Percentiles rank a stretch among this genome's conserved stretches.
Evolutionary conservation across 441 rosid genomes (phyloP).

Genomic region (Metrosideros polymorpha): DNA sequence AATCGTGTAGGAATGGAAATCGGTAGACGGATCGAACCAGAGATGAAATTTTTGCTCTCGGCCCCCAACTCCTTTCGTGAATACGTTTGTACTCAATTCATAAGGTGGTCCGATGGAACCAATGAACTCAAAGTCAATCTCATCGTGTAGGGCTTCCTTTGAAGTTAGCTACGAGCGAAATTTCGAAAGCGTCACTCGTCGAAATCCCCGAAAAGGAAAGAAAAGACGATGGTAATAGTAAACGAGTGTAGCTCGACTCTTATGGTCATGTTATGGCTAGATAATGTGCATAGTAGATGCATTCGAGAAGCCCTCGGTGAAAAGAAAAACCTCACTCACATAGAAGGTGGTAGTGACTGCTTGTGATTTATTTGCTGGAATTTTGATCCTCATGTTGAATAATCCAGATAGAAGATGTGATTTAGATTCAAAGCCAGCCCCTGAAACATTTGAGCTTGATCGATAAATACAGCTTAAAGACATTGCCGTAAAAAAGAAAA

Average conservation of each 20-base stretch:
- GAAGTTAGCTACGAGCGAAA: constrained; percentile 17
- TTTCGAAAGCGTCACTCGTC: not conserved
- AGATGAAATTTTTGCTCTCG: constrained; percentile 25
- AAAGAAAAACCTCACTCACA: constrained; percentile 6
- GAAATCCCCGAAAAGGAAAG: not conserved
- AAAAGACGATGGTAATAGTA: not conserved
- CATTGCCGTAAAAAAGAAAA: not conserved
- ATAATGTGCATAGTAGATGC: not conserved
- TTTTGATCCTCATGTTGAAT: constrained; percentile 23
- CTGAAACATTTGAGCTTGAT: not conserved
- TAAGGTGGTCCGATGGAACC: constrained; percentile 20
- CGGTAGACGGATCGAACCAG: constrained; percentile 36
- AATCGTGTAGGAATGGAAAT: constrained; percentile 24
- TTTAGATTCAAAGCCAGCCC: constrained; percentile 21
- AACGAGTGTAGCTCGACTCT: not conserved
- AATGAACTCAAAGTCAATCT: constrained; percentile 33
- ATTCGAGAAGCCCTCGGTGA: not conserved
- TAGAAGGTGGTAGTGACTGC: constrained; percentile 26
- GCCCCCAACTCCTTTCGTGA: constrained; percentile 17
- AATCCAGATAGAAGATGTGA: constrained; percentile 22
- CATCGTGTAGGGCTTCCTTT: constrained; percentile 13
- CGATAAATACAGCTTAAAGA: not conserved
- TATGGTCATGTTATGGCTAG: not conserved
- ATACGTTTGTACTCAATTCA: constrained; percentile 26
- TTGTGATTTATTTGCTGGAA: constrained; percentile 16